Evolutionary conservation across 352 stramenopile genomes (phyloP).

Genomic region (Phytophthora palmivora): DNA sequence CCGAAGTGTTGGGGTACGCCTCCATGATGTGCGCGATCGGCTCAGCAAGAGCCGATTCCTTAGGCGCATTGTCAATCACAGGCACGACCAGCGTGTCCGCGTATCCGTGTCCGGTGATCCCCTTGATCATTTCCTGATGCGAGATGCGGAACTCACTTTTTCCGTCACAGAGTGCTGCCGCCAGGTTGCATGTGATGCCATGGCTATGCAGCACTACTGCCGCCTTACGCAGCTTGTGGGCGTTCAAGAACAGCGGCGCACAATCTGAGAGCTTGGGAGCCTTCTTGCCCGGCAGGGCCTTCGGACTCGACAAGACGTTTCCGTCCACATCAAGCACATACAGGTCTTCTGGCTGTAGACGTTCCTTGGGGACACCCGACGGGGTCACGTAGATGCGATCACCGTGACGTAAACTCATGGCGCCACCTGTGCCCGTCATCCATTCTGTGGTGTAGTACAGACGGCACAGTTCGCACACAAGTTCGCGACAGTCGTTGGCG

Average conservation of each 20-base stretch:
- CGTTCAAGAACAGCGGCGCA: constrained; percentile 93
- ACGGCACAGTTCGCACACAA: constrained; percentile 79
- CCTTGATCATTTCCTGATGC: constrained; percentile 98
- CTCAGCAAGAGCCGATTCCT: constrained; percentile 92
- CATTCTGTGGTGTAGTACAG: constrained; percentile 88
- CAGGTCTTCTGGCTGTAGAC: constrained; percentile 94
- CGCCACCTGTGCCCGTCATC: constrained; percentile 96
- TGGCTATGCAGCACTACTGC: constrained; percentile 86
- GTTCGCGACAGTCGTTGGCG: constrained; percentile 54
- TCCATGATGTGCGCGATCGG: constrained; percentile 87
- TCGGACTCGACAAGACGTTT: constrained; percentile 73
- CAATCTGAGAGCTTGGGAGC: constrained; percentile 92
- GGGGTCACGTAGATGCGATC: constrained; percentile 96
- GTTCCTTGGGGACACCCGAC: constrained; percentile 97
- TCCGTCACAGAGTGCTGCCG: constrained; percentile 90
- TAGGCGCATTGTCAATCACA: constrained; percentile 97
- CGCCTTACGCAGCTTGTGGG: constrained; percentile 88
- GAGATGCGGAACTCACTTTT: constrained; percentile 90
- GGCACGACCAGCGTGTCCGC: constrained; percentile 94
- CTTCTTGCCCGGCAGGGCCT: constrained; percentile 49
- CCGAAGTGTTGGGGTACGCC: constrained; percentile 88
- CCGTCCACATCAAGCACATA: constrained; percentile 94
- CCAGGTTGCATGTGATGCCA: constrained; percentile 87
- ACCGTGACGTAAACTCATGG: constrained; percentile 92
- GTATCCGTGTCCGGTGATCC: constrained; percentile 92